Conservation (phyloP, 2,329 filamentous ascomycete genomes). For the Pseudogymnoascus sp. region DNA sequence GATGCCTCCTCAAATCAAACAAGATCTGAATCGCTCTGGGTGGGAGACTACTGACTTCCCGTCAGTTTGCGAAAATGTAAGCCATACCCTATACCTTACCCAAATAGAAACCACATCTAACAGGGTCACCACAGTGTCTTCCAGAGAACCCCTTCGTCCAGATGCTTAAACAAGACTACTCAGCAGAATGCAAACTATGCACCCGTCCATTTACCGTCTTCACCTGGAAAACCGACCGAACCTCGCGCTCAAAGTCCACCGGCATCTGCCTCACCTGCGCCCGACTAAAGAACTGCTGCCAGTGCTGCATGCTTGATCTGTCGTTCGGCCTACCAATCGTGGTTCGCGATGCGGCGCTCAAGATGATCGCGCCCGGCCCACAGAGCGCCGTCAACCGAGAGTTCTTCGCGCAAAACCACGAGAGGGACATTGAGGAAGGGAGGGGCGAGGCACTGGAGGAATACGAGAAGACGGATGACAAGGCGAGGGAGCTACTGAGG, state of each 20-base stretch:
- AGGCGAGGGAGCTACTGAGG: constrained; percentile 78
- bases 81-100: background rate
- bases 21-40: constrained; percentile 87
- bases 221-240: constrained; percentile 86
- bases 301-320: constrained; percentile 96
- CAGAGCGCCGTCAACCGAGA: constrained; percentile 89
- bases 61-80: constrained; percentile 48
- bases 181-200: constrained; percentile 65
- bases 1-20: constrained; percentile 90
- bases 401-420: constrained; percentile 96
- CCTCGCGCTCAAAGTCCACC: constrained; percentile 82
- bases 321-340: constrained; percentile 92
- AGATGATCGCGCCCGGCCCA: constrained; percentile 93
- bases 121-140: constrained; percentile 53
- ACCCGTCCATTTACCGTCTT: constrained; percentile 95
- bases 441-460: constrained; percentile 68
- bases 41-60: constrained; percentile 93
- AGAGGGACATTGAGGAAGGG: constrained; percentile 89
- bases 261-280: constrained; percentile 96
- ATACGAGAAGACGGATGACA: constrained; percentile 95
- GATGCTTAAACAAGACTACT: constrained; percentile 97
- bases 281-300: constrained; percentile 95
- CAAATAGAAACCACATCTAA: background rate
- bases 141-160: constrained; percentile 97
- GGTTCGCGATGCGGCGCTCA: constrained; percentile 88